Conservation (phyloP, 257 asterid genomes). For the Solanum rostratum region DNA sequence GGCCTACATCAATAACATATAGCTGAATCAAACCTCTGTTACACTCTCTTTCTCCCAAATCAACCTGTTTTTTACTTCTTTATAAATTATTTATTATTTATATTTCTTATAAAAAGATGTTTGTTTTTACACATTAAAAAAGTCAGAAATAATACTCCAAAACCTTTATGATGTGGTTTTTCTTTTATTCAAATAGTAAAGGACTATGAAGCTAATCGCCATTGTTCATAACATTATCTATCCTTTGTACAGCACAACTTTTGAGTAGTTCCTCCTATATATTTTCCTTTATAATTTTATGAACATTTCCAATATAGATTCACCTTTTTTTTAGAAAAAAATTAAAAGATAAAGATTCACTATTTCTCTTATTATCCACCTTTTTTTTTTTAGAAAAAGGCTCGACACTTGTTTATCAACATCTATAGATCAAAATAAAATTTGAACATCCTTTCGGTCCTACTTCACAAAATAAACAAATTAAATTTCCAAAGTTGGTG, state of each 20-base stretch:
- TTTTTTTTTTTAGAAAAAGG: too few species aligned
- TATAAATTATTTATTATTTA: neutral
- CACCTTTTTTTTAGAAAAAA: too few species aligned
- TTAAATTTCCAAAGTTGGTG: too few species aligned
- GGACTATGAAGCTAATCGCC: neutral
- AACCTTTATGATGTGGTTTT: neutral
- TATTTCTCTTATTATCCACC: too few species aligned
- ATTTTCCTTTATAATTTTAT: too few species aligned
- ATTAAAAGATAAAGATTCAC: too few species aligned
- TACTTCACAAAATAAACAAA: too few species aligned
- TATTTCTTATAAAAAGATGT: neutral
- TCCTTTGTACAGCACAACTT: too few species aligned
- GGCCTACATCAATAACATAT: slow-evolving; percentile 16
- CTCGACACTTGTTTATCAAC: too few species aligned
- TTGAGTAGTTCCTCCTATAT: too few species aligned
- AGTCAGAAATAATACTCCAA: neutral
- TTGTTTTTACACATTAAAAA: neutral
- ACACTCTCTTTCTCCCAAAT: neutral
- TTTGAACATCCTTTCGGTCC: neutral
- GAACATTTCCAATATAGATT: too few species aligned
- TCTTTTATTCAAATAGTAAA: neutral
- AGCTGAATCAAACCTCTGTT: neutral
- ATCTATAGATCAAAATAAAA: neutral
- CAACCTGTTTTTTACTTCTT: neutral
- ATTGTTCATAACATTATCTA: too few species aligned